Percentiles rank a stretch among this genome's conserved stretches.
Evolutionary conservation across 169 alveolate species (phyloP).

Genomic region (Amoebophrya sp.): DNA sequence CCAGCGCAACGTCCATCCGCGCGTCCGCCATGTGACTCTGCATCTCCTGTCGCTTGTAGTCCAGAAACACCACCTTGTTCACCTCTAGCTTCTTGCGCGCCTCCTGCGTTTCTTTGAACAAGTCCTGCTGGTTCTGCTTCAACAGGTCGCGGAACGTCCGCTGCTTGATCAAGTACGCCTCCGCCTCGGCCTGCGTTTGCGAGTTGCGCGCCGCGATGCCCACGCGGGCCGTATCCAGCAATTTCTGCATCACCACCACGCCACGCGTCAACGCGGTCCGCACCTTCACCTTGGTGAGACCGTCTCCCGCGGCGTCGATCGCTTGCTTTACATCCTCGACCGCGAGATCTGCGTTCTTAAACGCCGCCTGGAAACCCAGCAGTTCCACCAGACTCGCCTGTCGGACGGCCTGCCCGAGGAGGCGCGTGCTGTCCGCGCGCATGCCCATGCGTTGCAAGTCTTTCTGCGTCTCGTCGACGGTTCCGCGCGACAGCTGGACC

Average conservation of each 20-base stretch:
- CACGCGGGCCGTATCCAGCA: neutral
- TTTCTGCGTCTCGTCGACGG: neutral
- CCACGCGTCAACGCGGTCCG: no score
- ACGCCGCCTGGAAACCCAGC: no score
- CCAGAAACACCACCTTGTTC: neutral
- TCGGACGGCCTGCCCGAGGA: neutral
- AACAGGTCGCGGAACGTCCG: neutral
- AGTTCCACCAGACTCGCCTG: neutral
- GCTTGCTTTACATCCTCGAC: neutral
- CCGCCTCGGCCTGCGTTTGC: neutral
- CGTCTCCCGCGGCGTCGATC: no score
- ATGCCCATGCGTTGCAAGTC: neutral
- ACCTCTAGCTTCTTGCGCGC: neutral
- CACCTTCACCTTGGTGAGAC: no score
- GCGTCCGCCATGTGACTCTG: neutral
- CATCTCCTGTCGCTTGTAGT: neutral
- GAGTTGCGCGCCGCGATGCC: neutral
- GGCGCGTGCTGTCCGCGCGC: neutral
- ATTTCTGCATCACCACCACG: no score
- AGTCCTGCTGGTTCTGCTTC: neutral
- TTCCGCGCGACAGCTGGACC: no score
- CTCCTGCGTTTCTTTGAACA: neutral
- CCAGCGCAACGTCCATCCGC: neutral
- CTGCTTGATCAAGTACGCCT: neutral
- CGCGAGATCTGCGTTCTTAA: neutral